Percentiles rank a stretch among this genome's conserved stretches.
Conservation (phyloP, 306 rosid genomes). For the Benincasa hispida region DNA sequence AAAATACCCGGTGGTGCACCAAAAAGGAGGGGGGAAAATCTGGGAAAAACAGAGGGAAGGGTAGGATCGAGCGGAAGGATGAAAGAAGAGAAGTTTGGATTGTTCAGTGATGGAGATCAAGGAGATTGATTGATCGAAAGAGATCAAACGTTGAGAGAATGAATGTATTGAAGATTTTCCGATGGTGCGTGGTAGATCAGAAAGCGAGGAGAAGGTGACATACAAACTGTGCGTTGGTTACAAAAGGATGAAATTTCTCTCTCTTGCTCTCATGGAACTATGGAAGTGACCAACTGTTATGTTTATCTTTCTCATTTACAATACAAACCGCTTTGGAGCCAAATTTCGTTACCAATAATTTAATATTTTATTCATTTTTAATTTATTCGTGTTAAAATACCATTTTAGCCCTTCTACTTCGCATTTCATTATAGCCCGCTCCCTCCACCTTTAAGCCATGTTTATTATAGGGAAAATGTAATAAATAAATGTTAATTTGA, state of each 20-base stretch:
- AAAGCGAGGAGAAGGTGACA: not conserved
- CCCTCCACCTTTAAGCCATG: too few relatives aligned
- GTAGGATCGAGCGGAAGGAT: not conserved
- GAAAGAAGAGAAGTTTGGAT: not conserved
- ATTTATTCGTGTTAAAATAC: too few relatives aligned
- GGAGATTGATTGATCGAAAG: not conserved
- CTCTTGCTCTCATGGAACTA: not conserved
- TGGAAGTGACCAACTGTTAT: not conserved
- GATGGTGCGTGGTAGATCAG: not conserved
- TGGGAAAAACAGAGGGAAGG: not conserved
- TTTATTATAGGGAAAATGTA: too few relatives aligned
- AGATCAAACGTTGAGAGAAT: not conserved
- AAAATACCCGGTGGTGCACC: not conserved
- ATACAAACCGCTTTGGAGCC: not conserved
- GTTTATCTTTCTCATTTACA: not conserved
- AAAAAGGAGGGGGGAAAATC: not conserved
- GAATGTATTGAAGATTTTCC: not conserved
- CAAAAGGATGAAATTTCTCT: not conserved
- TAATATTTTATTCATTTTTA: too few relatives aligned
- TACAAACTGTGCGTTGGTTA: not conserved
- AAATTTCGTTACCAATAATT: not conserved
- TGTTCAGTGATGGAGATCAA: not conserved
- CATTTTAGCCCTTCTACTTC: too few relatives aligned
- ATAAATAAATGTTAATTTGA: too few relatives aligned
- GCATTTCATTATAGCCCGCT: too few relatives aligned